Evolutionary conservation across 202 grass and related monocot genomes (phyloP).

Genomic region (Bolboschoenoplectus hybrid): DNA sequence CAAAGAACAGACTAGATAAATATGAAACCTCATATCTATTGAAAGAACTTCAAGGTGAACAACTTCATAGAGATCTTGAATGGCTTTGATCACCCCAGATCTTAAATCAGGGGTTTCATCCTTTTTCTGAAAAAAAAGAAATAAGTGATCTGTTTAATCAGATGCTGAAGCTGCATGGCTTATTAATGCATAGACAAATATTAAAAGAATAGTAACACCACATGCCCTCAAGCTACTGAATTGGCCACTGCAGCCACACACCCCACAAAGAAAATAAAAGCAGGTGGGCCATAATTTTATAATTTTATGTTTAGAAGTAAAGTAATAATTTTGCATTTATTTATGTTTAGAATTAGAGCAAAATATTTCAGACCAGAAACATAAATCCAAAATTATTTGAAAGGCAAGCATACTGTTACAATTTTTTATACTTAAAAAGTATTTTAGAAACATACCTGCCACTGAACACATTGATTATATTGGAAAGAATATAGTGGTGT

Average conservation of each 20-base stretch:
- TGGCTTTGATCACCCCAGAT: slow-evolving; percentile 72
- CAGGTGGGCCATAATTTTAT: not conserved
- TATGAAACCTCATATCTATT: slow-evolving; percentile 68
- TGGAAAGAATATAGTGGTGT: not conserved
- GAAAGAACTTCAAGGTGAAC: slow-evolving; percentile 67
- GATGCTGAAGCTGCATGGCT: not conserved
- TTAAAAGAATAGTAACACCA: not conserved
- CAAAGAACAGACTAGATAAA: slow-evolving; percentile 38
- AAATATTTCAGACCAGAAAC: not conserved
- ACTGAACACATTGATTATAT: not conserved
- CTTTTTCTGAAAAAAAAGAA: slow-evolving; percentile 56
- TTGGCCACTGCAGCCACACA: not conserved
- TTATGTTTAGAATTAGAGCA: not conserved
- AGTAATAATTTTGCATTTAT: not conserved
- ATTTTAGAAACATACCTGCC: no score
- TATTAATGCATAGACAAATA: slow-evolving; percentile 22
- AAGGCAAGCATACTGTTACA: not conserved
- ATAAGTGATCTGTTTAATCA: not conserved
- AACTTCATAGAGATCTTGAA: slow-evolving; percentile 87
- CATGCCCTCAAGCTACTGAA: not conserved
- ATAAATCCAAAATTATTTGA: not conserved
- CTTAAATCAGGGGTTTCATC: slow-evolving; percentile 55
- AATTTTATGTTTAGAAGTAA: not conserved
- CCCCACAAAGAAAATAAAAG: not conserved
- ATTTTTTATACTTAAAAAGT: not conserved